Percentiles rank a stretch among this genome's conserved stretches.
phyloP scores from a whole-genome alignment of 805 yeast genomes.

The Zygosaccharomyces siamensis region DNA sequence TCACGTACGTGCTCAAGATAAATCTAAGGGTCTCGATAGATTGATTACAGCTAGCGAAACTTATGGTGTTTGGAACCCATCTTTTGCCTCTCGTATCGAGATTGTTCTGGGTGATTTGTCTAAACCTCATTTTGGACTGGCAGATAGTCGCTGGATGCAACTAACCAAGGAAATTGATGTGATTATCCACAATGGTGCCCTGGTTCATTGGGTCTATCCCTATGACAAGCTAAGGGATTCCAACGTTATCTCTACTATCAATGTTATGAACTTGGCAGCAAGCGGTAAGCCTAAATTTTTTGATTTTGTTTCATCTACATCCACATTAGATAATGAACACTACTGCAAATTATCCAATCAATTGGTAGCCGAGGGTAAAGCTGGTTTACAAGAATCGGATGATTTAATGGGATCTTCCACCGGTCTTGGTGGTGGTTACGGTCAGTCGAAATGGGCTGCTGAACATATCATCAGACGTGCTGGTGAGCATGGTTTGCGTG shows the following conservation, averaged over 20 bases:
- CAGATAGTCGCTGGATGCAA: slow-evolving; percentile 49
- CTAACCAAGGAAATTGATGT: slow-evolving; percentile 65
- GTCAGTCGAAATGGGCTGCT: slow-evolving; percentile 97
- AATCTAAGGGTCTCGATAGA: slow-evolving; percentile 69
- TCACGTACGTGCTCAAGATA: slow-evolving; percentile 82
- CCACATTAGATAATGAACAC: slow-evolving; percentile 81
- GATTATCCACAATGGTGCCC: slow-evolving; percentile 93
- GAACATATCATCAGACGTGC: slow-evolving; percentile 86
- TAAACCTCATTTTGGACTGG: slow-evolving; percentile 64
- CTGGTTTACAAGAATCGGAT: slow-evolving; percentile 80
- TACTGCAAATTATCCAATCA: slow-evolving; percentile 74
- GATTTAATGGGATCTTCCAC: slow-evolving; percentile 72
- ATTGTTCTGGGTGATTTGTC: slow-evolving; percentile 83
- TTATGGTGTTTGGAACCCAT: slow-evolving; percentile 62
- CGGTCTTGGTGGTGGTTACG: slow-evolving; percentile 90
- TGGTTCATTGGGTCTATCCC: slow-evolving; percentile 98
- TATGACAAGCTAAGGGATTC: slow-evolving; percentile 87
- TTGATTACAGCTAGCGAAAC: slow-evolving; percentile 68
- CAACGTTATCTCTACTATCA: slow-evolving; percentile 82
- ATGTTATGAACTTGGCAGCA: slow-evolving; percentile 69
- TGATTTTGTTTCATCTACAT: slow-evolving; percentile 92
- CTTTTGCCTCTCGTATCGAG: slow-evolving; percentile 52
- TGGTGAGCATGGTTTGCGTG: slow-evolving; percentile 80
- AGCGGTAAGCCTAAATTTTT: slow-evolving; percentile 74
- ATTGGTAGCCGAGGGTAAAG: slow-evolving; percentile 54